Evolutionary conservation across 768 basidiomycete species (phyloP).

Genomic region (Suillus lakei): DNA sequence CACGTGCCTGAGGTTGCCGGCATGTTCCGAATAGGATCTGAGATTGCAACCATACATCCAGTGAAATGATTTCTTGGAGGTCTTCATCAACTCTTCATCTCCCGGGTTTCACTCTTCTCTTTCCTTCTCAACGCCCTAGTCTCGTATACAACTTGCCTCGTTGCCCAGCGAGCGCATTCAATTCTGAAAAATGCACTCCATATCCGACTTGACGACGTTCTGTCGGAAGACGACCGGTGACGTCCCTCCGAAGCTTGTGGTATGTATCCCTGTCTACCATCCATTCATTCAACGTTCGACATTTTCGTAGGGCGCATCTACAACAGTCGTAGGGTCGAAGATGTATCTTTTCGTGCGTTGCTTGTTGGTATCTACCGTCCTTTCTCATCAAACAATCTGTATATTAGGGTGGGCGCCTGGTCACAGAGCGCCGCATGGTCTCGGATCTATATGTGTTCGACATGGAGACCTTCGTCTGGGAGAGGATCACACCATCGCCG

Average conservation of each 20-base stretch:
- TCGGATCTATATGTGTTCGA: conserved; percentile 92
- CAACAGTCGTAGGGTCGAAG: conserved; percentile 86
- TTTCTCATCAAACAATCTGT: background rate
- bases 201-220: conserved; percentile 88
- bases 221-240: conserved; percentile 83
- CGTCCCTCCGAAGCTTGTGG: conserved; percentile 88
- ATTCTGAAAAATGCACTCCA: conserved; percentile 62
- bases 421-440: conserved; percentile 86
- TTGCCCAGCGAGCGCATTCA: conserved; percentile 2
- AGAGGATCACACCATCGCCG: conserved; percentile 58
- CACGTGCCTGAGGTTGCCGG: conserved; percentile 19
- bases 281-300: background rate
- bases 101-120: conserved; percentile 19
- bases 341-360: conserved; percentile 86
- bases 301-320: conserved; percentile 76
- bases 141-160: conserved; percentile 11
- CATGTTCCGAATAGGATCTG: conserved; percentile 32
- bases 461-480: conserved; percentile 82
- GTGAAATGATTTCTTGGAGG: conserved; percentile 3
- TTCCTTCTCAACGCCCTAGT: conserved; percentile 17
- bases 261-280: conserved; percentile 43
- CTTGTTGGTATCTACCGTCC: background rate
- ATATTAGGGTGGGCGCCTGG: conserved; percentile 80
- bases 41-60: conserved; percentile 26
- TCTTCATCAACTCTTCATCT: conserved; percentile 8